These are phyloP conservation scores for Vaccinium vitisidaea DNA, from an alignment of 148 eudicot genomes.

Conservation along the genomic window DNA sequence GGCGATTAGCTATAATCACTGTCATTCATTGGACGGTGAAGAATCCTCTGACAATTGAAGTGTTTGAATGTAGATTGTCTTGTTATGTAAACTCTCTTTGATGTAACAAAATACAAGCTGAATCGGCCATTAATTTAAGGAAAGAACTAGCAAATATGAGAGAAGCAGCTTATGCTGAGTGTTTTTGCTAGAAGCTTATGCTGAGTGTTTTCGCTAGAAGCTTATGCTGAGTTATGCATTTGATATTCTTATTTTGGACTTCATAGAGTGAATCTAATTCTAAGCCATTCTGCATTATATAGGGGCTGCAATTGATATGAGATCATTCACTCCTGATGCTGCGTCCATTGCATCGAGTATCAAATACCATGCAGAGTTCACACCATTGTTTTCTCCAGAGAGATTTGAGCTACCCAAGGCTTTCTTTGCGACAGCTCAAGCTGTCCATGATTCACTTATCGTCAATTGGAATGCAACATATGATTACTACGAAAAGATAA, in stretches of 20 bases:
- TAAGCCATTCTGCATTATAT: neutral
- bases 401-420: slow-evolving; percentile 77
- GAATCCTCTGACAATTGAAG: neutral
- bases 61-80: neutral
- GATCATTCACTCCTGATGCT: slow-evolving; percentile 41
- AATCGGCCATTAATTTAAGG: neutral
- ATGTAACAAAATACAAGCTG: neutral
- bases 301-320: slow-evolving; percentile 29
- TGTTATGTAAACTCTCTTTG: neutral
- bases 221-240: neutral
- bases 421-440: slow-evolving; percentile 87
- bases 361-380: slow-evolving; percentile 84
- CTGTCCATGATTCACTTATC: slow-evolving; percentile 80
- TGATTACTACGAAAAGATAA: slow-evolving; percentile 67
- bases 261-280: slow-evolving; percentile 9
- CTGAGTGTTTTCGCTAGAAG: neutral
- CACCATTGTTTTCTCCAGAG: slow-evolving; percentile 78
- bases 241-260: neutral
- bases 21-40: neutral
- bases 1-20: neutral
- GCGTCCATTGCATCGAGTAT: slow-evolving; percentile 61
- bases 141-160: neutral
- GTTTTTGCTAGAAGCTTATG: too few relatives aligned
- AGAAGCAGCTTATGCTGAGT: neutral
- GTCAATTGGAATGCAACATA: slow-evolving; percentile 89